phyloP scores from a whole-genome alignment of 2,329 filamentous ascomycete species.

The Rhynchosporium graminicola region DNA sequence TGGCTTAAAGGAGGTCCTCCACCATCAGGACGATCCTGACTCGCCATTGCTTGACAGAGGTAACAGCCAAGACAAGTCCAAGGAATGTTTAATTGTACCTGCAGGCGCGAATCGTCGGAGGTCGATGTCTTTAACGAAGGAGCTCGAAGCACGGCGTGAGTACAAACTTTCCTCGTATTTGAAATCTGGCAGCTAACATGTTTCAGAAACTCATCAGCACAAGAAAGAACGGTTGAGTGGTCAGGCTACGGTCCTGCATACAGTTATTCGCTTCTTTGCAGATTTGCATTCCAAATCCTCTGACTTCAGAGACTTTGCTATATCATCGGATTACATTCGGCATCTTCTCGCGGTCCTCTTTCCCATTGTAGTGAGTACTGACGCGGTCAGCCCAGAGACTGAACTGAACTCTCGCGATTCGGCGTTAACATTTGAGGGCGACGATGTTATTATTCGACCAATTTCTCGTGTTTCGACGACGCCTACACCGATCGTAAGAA shows the following conservation, averaged over 20 bases:
- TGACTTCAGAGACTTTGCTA: conserved; percentile 80
- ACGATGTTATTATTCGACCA: conserved; percentile 76
- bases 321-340: conserved; percentile 78
- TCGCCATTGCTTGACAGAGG: conserved; percentile 47
- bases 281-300: conserved; percentile 76
- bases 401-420: conserved; percentile 86
- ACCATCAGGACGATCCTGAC: conserved; percentile 60
- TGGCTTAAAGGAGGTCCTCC: conserved; percentile 71
- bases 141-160: conserved; percentile 57
- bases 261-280: conserved; percentile 75
- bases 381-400: conserved; percentile 78
- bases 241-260: conserved; percentile 69
- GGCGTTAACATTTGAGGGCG: conserved; percentile 79
- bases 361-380: conserved; percentile 83
- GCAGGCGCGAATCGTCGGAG: conserved; percentile 41
- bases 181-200: conserved; percentile 14
- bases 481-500: conserved; percentile 70
- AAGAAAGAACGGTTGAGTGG: conserved; percentile 53
- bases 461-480: conserved; percentile 55
- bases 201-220: conserved; percentile 43
- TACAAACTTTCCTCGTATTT: neutral
- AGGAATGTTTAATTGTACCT: conserved; percentile 32
- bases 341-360: conserved; percentile 79
- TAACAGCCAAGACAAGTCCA: conserved; percentile 28
- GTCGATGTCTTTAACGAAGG: conserved; percentile 67